Evolutionary conservation across 768 basidiomycete species (phyloP).

Genomic region (Pleurotus platypus): DNA sequence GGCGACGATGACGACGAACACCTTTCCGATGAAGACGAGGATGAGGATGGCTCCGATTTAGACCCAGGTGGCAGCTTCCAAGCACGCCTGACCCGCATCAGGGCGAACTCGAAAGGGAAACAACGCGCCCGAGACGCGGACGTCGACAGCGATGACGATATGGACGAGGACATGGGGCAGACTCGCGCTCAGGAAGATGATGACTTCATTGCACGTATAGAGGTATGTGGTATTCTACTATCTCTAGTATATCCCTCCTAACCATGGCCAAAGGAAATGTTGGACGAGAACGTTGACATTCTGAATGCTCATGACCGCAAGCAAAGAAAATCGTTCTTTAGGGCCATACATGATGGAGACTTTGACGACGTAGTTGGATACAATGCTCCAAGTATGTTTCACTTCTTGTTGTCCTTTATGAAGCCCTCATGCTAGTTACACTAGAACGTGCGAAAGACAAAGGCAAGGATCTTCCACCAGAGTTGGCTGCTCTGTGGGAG

Average conservation of each 20-base stretch:
- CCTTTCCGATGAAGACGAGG: constrained; percentile 31
- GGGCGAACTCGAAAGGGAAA: constrained; percentile 24
- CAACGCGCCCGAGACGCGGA: constrained; percentile 22
- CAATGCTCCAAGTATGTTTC: constrained; percentile 44
- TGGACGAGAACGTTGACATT: constrained; percentile 58
- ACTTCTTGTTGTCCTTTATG: not conserved
- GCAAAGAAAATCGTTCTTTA: constrained; percentile 53
- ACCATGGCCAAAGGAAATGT: constrained; percentile 39
- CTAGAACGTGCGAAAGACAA: constrained; percentile 48
- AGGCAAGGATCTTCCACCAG: constrained; percentile 45
- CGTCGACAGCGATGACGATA: constrained; percentile 29
- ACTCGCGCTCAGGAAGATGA: constrained; percentile 56
- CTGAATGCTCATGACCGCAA: constrained; percentile 42
- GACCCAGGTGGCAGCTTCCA: constrained; percentile 44
- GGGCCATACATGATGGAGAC: constrained; percentile 54
- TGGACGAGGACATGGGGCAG: constrained; percentile 15
- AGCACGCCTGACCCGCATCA: constrained; percentile 36
- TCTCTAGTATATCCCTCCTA: not conserved
- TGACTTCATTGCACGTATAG: constrained; percentile 47
- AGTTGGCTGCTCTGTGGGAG: constrained; percentile 70
- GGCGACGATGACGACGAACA: constrained; percentile 29
- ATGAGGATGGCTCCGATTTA: constrained; percentile 28
- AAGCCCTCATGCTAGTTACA: not conserved
- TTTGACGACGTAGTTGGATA: constrained; percentile 39
- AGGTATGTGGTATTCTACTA: constrained; percentile 34